A percentile compares a stretch with the other conserved stretches of the same genome.
Conservation (phyloP, 768 basidiomycete species). For the Hygrophorus russula region DNA sequence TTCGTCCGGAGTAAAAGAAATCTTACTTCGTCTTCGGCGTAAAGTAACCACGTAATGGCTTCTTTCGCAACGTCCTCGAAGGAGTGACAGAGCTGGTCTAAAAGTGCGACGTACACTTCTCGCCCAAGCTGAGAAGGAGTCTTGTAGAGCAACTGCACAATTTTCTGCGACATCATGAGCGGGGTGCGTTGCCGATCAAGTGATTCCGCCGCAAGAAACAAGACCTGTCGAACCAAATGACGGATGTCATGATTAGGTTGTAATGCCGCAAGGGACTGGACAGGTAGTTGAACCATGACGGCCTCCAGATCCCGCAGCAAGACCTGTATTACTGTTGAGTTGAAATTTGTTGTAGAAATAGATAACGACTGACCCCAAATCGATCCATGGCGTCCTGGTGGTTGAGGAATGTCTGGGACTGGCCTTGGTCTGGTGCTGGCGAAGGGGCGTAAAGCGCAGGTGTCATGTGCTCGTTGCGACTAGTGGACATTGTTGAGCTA, state of each 20-base stretch:
- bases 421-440: constrained; percentile 45
- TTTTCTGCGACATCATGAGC: constrained; percentile 89
- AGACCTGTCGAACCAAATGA: constrained; percentile 71
- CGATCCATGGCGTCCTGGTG: constrained; percentile 86
- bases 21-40: constrained; percentile 90
- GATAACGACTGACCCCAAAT: constrained; percentile 47
- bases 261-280: constrained; percentile 55
- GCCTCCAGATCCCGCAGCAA: constrained; percentile 67
- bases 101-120: constrained; percentile 84
- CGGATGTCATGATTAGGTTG: constrained; percentile 83
- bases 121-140: constrained; percentile 75
- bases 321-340: constrained; percentile 17
- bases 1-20: not conserved
- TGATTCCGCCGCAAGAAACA: constrained; percentile 72
- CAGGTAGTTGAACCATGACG: constrained; percentile 62
- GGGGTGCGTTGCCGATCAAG: constrained; percentile 78
- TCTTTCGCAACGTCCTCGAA: constrained; percentile 94
- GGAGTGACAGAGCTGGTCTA: constrained; percentile 80
- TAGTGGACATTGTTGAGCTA: constrained; percentile 59
- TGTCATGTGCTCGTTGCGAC: constrained; percentile 15
- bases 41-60: constrained; percentile 92
- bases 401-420: constrained; percentile 34
- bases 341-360: constrained; percentile 4
- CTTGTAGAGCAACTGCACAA: constrained; percentile 92
- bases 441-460: constrained; percentile 46